Base-by-base conservation (phyloP, 2,329 filamentous ascomycete species). In the Teratosphaeriaceae sp. region DNA sequence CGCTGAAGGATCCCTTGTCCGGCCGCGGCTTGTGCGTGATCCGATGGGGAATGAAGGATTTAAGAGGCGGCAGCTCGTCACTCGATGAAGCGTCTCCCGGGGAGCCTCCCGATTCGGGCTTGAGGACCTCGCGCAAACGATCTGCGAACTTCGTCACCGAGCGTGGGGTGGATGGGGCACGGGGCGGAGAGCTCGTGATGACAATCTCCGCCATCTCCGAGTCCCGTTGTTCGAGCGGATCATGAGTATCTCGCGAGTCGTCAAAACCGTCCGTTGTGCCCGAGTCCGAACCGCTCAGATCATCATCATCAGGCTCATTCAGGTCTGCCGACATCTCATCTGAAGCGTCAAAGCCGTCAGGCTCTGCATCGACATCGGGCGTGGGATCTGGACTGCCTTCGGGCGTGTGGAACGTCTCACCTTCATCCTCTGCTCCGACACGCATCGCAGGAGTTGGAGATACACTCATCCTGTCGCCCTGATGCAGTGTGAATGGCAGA, bases 401-500 rank as follows among this genome's bases (percentile, higher is more conserved):
- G 5, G 46, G 46, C 1, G 49, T 48, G 31, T 55, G 51, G 18
- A 50, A 52, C 2, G 45, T 41, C 8, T 54, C 52, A 23, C 38
- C 44, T 12, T 44, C 30, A 15, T 18, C 19, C 21, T 38, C 38
- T 19, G 19, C 27, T 5, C 40, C 43, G 21, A 38, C 24, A 39
- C 24, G 30, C 12, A 16, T 36, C 3, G 35, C 36, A 21, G 33
- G 21, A 19, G 42, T 42, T 8, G 55, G 58, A 24, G 56, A 54
- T 2, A 56, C 42, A n/a, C 50, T 55, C 29, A 59, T 38, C 5
- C 55, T 53, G 40, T 61, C 57, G 8, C 50, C 39, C 7, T 46
- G 31, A 24, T 51, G 37, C 5, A 52, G 20, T 11, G 27, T 31
- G 23, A 49, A 51, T 5, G 18, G 48, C 5, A 13, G 18, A 12